A percentile compares a stretch with the other conserved stretches of the same genome.
phyloP scores from a whole-genome alignment of 139 green algal genomes.

The Tetradesmus obliquus region DNA sequence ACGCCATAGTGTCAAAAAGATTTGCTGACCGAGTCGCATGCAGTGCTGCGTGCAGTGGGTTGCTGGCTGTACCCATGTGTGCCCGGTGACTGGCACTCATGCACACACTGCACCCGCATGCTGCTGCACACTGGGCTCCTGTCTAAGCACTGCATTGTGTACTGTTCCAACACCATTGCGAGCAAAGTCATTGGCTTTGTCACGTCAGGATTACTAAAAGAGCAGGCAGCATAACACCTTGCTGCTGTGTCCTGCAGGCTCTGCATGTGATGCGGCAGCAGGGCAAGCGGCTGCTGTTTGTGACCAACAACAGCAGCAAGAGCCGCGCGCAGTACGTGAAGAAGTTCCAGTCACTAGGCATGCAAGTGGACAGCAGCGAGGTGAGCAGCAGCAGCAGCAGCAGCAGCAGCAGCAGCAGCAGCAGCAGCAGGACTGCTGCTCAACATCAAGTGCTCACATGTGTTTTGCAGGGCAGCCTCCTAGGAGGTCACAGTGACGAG shows the following conservation, averaged over 20 bases:
- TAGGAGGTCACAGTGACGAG: too few species aligned
- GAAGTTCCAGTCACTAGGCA: slow-evolving; percentile 66
- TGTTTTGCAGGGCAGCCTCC: neutral
- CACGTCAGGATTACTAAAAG: too few species aligned
- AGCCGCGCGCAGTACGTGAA: slow-evolving; percentile 54
- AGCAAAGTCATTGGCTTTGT: too few species aligned
- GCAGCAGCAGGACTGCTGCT: neutral
- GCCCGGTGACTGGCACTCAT: neutral
- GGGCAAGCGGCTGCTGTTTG: slow-evolving; percentile 77
- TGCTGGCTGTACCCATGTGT: neutral
- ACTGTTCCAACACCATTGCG: too few species aligned
- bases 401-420: neutral
- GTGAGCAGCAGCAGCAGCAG: slow-evolving; percentile 39
- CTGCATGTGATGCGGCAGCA: slow-evolving; percentile 51
- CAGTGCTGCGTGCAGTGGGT: neutral
- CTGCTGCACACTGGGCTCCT: neutral
- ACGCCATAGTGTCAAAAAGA: neutral
- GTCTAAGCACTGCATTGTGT: neutral
- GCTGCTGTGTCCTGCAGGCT: slow-evolving; percentile 45
- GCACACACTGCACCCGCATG: neutral
- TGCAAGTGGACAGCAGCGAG: slow-evolving; percentile 64
- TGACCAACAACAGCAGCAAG: slow-evolving; percentile 79
- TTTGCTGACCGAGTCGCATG: neutral
- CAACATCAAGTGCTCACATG: neutral
- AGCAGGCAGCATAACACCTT: too few species aligned